These are phyloP conservation scores for Setaria italica DNA, from an alignment of 202 grass and related monocot species.

Conservation along the genomic window DNA sequence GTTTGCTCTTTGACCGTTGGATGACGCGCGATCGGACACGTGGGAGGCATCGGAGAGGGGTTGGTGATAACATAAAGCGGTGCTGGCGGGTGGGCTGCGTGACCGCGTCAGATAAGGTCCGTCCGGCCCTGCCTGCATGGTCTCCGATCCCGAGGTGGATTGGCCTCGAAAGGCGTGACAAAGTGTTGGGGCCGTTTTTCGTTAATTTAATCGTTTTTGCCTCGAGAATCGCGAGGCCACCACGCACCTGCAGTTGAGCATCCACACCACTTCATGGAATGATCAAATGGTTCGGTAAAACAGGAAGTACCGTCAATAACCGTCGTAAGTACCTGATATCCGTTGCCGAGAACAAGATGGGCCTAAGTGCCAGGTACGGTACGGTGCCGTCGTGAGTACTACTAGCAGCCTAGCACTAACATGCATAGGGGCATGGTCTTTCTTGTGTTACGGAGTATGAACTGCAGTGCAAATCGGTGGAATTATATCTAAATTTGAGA, in stretches of 20 bases:
- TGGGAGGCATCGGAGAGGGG: not conserved
- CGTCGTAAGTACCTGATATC: too few species aligned
- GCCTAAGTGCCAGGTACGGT: too few species aligned
- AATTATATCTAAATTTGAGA: too few species aligned
- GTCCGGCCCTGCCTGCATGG: constrained; percentile 1
- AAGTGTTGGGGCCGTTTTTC: not conserved
- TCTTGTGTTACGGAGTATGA: too few species aligned
- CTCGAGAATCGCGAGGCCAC: not conserved
- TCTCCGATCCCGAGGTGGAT: constrained; percentile 80
- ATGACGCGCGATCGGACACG: constrained; percentile 10
- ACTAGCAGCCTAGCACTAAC: too few species aligned
- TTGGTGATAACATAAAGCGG: not conserved
- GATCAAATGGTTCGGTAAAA: too few species aligned
- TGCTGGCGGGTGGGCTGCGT: constrained; percentile 23
- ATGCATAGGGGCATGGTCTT: too few species aligned
- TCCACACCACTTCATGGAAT: too few species aligned
- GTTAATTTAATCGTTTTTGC: not conserved
- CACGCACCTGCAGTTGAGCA: constrained; percentile 2
- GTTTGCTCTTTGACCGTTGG: constrained; percentile 41
- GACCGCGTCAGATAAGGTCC: constrained; percentile 10
- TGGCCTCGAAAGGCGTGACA: constrained; percentile 47
- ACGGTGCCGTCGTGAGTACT: too few species aligned
- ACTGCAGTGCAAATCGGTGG: too few species aligned
- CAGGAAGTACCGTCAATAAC: too few species aligned
- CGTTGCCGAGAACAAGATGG: too few species aligned